These are phyloP conservation scores for Typha latifolia DNA, from an alignment of 176 grass and related monocot genomes.

Conservation along the genomic window DNA sequence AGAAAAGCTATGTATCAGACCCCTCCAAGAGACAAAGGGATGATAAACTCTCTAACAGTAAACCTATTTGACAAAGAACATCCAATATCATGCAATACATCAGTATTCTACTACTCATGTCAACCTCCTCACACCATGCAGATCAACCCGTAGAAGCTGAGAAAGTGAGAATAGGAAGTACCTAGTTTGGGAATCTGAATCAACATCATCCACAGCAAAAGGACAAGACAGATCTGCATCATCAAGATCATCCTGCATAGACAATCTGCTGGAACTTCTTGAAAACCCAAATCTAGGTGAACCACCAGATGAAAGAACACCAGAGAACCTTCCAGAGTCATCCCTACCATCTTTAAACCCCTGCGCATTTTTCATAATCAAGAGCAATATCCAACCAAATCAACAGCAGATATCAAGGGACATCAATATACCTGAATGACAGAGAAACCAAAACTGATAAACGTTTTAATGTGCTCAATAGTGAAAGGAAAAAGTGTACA, in stretches of 20 bases:
- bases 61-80: neutral
- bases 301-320: constrained; percentile 55
- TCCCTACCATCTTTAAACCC: constrained; percentile 59
- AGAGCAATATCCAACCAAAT: neutral
- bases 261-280: constrained; percentile 84
- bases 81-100: neutral
- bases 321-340: constrained; percentile 92
- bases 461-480: neutral
- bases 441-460: neutral
- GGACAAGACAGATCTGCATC: constrained; percentile 62
- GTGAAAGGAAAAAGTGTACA: no score
- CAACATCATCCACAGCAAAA: constrained; percentile 92
- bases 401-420: neutral
- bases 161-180: constrained; percentile 24
- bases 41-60: neutral
- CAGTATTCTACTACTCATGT: neutral
- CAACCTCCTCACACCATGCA: neutral
- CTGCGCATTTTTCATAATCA: constrained; percentile 1
- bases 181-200: constrained; percentile 64
- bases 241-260: constrained; percentile 66
- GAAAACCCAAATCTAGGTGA: constrained; percentile 60
- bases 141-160: neutral
- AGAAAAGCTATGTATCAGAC: neutral
- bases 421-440: neutral
- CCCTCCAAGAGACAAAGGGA: neutral